phyloP scores from a whole-genome alignment of 768 basidiomycete genomes.

The Cystobasidium onofrii region DNA sequence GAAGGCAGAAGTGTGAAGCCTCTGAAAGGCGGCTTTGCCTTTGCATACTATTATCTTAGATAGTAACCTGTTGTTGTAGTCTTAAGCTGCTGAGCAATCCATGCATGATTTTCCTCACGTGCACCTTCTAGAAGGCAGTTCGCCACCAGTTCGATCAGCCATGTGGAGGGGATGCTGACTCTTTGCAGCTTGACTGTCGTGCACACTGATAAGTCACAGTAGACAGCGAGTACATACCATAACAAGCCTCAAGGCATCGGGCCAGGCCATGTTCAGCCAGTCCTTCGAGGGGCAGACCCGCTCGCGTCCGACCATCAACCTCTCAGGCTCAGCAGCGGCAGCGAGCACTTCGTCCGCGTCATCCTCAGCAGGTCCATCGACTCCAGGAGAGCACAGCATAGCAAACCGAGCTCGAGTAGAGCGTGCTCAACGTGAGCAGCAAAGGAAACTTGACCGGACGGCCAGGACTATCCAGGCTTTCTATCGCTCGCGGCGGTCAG shows the following conservation, averaged over 20 bases:
- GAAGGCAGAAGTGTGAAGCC: neutral
- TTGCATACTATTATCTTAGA: too few species aligned
- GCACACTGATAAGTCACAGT: too few species aligned
- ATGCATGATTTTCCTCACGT: neutral
- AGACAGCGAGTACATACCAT: too few species aligned
- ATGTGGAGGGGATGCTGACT: neutral
- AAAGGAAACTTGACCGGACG: neutral
- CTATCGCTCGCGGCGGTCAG: neutral
- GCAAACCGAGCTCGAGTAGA: conserved; percentile 2
- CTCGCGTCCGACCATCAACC: conserved; percentile 24
- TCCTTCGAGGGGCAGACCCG: conserved; percentile 30
- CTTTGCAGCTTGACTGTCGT: too few species aligned
- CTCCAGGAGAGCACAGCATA: conserved; percentile 3
- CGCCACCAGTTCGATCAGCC: neutral
- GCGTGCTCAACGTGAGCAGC: neutral
- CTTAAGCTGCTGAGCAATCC: neutral
- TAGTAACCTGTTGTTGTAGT: neutral
- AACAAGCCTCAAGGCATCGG: too few species aligned
- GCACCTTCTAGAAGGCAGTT: neutral
- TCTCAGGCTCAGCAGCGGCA: conserved; percentile 1
- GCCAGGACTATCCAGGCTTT: conserved; percentile 15
- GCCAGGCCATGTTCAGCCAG: conserved; percentile 3
- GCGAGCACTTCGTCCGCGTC: conserved; percentile 10
- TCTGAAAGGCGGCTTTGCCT: neutral
- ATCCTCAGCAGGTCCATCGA: conserved; percentile 10